Evolutionary conservation across 1,284 basidiomycete genomes (phyloP).

Genomic region (Microbotryomycetes sp.): DNA sequence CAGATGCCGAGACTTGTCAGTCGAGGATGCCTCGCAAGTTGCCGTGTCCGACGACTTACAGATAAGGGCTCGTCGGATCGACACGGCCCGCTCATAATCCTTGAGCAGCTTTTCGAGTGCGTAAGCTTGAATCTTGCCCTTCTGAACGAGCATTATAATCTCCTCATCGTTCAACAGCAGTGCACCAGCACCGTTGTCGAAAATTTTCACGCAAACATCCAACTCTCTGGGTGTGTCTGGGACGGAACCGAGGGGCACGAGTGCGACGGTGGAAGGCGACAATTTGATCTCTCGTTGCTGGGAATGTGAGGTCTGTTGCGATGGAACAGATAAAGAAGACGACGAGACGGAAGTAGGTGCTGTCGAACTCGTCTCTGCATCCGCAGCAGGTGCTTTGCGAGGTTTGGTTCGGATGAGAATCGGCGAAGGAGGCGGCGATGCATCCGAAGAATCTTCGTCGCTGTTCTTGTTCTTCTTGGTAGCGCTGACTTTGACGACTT

Average conservation of each 20-base stretch:
- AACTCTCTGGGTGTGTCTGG: constrained; percentile 40
- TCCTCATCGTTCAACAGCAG: constrained; percentile 80
- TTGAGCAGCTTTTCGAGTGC: constrained; percentile 88
- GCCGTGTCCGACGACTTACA: constrained; percentile 58
- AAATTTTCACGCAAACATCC: constrained; percentile 78
- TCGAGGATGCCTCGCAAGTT: constrained; percentile 1
- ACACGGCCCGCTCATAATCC: constrained; percentile 78
- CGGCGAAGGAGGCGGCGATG: constrained; percentile 34
- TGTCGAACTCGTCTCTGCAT: constrained; percentile 1
- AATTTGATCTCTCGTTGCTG: constrained; percentile 27
- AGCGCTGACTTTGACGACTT: constrained; percentile 4
- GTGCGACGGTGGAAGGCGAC: constrained; percentile 45
- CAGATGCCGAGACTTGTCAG: too few relatives aligned
- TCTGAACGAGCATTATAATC: constrained; percentile 78
- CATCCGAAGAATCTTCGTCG: constrained; percentile 27
- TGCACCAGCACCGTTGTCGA: constrained; percentile 61
- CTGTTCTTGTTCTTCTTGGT: constrained; percentile 11
- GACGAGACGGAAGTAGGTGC: constrained; percentile 1
- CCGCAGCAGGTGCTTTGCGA: constrained; percentile 4
- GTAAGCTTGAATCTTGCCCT: constrained; percentile 88
- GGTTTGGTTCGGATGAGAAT: constrained; percentile 30
- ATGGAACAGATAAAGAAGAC: constrained; percentile 37
- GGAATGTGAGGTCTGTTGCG: background rate
- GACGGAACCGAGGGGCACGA: constrained; percentile 25
- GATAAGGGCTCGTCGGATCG: constrained; percentile 78